These are phyloP conservation scores for Pistacia vera DNA, from an alignment of 345 rosid species.

Conservation along the genomic window DNA sequence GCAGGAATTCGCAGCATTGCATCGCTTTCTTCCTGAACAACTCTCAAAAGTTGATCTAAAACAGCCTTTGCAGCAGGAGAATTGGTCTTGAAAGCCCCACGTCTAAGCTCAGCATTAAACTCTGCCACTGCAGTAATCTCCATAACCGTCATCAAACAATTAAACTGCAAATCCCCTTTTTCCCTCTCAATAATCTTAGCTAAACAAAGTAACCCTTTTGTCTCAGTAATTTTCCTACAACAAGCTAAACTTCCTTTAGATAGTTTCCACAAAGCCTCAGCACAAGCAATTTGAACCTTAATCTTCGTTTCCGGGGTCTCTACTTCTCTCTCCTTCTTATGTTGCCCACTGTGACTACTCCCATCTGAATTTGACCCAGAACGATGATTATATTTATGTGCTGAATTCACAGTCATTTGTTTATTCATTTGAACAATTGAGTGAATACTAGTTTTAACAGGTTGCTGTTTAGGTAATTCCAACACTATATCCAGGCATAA, in stretches of 20 bases:
- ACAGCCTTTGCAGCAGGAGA: constrained; percentile 65
- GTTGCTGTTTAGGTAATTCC: constrained; percentile 25
- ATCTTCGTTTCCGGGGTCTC: constrained; percentile 43
- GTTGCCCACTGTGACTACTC: constrained; percentile 40
- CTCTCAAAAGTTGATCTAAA: constrained; percentile 56
- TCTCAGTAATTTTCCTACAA: constrained; percentile 55
- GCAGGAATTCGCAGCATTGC: constrained; percentile 41
- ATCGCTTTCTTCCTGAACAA: constrained; percentile 43
- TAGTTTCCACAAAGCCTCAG: constrained; percentile 52
- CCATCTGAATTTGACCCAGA: constrained; percentile 31
- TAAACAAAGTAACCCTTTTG: constrained; percentile 58
- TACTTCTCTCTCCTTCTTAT: constrained; percentile 46
- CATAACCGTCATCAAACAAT: constrained; percentile 52
- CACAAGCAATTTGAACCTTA: constrained; percentile 48
- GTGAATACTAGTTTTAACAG: constrained; percentile 43
- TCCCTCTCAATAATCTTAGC: constrained; percentile 49
- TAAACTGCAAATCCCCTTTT: constrained; percentile 49
- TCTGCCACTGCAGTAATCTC: constrained; percentile 58
- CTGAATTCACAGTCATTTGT: constrained; percentile 30
- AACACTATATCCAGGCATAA: constrained; percentile 40
- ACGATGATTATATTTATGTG: background rate
- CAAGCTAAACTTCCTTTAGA: constrained; percentile 36
- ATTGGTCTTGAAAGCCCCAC: constrained; percentile 58
- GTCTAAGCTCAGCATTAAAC: constrained; percentile 49
- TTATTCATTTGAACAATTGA: constrained; percentile 59